Evolutionary conservation across 2,329 filamentous ascomycete genomes (phyloP).

Genomic region (Apiospora kogelbergensis): DNA sequence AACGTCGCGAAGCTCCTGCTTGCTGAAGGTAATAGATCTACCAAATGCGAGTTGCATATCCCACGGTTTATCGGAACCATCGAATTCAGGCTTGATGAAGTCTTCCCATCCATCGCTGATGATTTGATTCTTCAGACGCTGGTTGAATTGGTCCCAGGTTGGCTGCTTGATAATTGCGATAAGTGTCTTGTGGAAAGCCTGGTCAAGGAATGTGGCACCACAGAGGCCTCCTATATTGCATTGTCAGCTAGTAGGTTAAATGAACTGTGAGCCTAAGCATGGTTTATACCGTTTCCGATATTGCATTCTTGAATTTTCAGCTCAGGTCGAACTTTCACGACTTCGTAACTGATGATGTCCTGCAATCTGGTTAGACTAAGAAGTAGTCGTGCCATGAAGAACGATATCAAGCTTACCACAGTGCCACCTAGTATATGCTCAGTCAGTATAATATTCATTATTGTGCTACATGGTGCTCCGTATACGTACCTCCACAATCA

Average conservation of each 20-base stretch:
- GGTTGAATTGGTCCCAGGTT: background rate
- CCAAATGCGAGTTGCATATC: background rate
- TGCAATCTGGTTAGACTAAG: background rate
- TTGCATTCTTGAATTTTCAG: background rate
- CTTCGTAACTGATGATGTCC: background rate
- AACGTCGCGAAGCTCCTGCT: background rate
- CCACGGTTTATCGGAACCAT: background rate
- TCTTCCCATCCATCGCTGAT: background rate
- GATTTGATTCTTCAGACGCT: too few relatives aligned
- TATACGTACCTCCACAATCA: conserved; percentile 25
- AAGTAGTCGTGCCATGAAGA: background rate
- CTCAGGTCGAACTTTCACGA: background rate
- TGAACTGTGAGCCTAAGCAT: too few relatives aligned
- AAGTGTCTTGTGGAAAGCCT: background rate
- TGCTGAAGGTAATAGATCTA: background rate
- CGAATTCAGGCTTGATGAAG: background rate
- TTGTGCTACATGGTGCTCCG: too few relatives aligned
- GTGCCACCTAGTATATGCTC: conserved; percentile 22
- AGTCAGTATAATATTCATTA: too few relatives aligned
- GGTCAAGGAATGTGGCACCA: background rate
- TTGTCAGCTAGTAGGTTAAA: too few relatives aligned
- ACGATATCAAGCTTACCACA: background rate
- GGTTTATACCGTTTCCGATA: background rate
- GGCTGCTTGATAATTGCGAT: too few relatives aligned
- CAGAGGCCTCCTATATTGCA: background rate